Percentiles rank a stretch among this genome's conserved stretches.
These are phyloP conservation scores for Aspergillus piperis DNA, from an alignment of 2,329 filamentous ascomycete genomes.

Conservation along the genomic window DNA sequence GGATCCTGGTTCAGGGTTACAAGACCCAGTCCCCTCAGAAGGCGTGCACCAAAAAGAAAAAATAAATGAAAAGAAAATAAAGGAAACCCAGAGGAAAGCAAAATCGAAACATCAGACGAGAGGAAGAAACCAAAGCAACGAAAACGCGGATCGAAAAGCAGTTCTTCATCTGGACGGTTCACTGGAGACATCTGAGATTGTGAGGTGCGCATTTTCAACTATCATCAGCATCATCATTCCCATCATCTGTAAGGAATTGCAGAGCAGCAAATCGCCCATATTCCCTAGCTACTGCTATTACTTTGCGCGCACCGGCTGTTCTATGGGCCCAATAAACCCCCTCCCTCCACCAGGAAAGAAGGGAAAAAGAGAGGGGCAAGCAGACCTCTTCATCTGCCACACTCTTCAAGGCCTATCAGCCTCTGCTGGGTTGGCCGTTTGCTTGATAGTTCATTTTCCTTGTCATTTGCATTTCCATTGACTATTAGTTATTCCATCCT, in stretches of 20 bases:
- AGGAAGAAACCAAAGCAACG: neutral
- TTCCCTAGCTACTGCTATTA: neutral
- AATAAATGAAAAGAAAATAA: no score
- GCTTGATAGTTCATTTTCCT: slow-evolving; percentile 6
- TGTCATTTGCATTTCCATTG: neutral
- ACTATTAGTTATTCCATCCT: slow-evolving; percentile 1
- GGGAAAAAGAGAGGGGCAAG: slow-evolving; percentile 11
- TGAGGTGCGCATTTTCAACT: neutral
- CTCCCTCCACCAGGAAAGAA: slow-evolving; percentile 10
- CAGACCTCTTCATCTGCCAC: slow-evolving; percentile 4
- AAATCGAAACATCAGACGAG: slow-evolving; percentile 3
- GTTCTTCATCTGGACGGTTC: neutral
- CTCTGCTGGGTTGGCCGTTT: slow-evolving; percentile 2
- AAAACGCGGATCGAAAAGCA: neutral
- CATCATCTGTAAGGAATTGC: slow-evolving; percentile 10
- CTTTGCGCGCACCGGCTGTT: neutral
- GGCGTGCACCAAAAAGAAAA: slow-evolving; percentile 6
- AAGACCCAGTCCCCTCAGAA: slow-evolving; percentile 16
- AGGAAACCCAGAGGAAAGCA: slow-evolving; percentile 4
- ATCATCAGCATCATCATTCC: slow-evolving; percentile 1
- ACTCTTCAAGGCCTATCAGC: slow-evolving; percentile 3
- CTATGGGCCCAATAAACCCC: slow-evolving; percentile 8
- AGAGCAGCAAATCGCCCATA: neutral
- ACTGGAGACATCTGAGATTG: neutral
- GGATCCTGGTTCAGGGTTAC: slow-evolving; percentile 16